Evolutionary conservation across 2,329 filamentous ascomycete species (phyloP).

Genomic region (Penicillium concentricum): DNA sequence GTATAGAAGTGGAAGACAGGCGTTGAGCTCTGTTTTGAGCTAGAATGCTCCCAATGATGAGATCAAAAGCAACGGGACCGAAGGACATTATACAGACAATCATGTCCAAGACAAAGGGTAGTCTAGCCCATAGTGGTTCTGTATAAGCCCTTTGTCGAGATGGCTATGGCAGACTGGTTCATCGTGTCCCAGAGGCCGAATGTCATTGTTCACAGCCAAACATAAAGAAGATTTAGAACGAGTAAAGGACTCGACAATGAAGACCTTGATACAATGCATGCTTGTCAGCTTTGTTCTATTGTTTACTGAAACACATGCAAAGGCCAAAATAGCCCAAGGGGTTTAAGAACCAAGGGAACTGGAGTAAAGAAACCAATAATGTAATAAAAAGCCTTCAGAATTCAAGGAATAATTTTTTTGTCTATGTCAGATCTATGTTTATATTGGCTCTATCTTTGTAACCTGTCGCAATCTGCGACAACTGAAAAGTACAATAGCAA

Average conservation of each 20-base stretch:
- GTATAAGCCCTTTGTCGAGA: not conserved
- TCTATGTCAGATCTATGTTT: constrained; percentile 6
- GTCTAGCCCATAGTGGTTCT: not conserved
- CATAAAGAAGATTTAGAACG: not conserved
- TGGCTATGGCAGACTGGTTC: not conserved
- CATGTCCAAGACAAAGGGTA: not conserved
- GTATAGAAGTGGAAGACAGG: not conserved
- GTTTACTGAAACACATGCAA: not conserved
- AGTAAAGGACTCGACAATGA: not conserved
- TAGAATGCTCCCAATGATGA: not conserved
- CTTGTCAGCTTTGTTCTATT: not conserved
- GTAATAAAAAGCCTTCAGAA: not conserved
- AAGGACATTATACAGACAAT: constrained; percentile 5
- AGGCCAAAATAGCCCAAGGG: not conserved
- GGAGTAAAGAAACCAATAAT: not conserved
- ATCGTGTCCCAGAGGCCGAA: not conserved
- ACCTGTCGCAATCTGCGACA: not conserved
- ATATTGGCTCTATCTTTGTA: constrained; percentile 9
- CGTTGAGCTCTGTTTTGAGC: not conserved
- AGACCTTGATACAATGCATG: not conserved
- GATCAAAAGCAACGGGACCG: not conserved
- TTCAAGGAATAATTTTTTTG: not conserved
- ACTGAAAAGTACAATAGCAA: not conserved
- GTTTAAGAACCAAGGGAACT: not conserved
- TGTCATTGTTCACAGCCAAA: not conserved